These are phyloP conservation scores for Boletus edulis DNA, from an alignment of 768 basidiomycete species.

Conservation along the genomic window DNA sequence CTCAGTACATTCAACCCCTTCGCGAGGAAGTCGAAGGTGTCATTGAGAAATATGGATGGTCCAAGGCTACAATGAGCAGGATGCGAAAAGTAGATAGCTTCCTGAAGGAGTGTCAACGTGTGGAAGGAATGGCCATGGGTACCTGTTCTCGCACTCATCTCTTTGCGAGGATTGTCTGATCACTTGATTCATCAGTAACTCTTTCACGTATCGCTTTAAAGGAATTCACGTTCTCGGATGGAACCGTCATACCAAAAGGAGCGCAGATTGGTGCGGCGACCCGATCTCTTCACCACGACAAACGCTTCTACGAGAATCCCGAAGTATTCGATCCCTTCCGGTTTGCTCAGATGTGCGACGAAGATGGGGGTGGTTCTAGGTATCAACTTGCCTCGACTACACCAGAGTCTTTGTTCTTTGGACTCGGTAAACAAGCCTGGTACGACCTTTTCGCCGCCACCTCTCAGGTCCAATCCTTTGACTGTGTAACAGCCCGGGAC, in stretches of 20 bases:
- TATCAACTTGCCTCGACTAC: conserved; percentile 29
- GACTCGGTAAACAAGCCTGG: conserved; percentile 24
- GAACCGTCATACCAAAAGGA: conserved; percentile 14
- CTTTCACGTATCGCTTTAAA: conserved; percentile 32
- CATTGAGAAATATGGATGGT: background rate
- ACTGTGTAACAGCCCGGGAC: background rate
- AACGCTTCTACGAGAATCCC: background rate
- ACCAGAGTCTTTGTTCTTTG: conserved; percentile 36
- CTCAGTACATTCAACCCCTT: background rate
- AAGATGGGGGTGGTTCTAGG: background rate
- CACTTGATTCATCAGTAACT: conserved; percentile 14
- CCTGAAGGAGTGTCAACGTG: conserved; percentile 5
- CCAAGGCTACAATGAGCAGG: background rate
- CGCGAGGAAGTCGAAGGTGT: conserved; percentile 4
- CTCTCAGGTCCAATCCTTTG: too few species aligned
- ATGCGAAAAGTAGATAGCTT: conserved; percentile 9
- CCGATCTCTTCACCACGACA: conserved; percentile 2
- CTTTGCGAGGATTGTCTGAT: background rate
- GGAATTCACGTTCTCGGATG: conserved; percentile 38
- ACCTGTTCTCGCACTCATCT: background rate
- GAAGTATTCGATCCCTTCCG: background rate
- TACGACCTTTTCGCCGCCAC: background rate
- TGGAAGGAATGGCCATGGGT: background rate
- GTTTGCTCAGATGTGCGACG: background rate
- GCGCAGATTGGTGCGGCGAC: background rate